A percentile compares a stretch with the other conserved stretches of the same genome.
Conservation (phyloP, 176 grass and related monocot genomes). For the Eragrostis curvula region DNA sequence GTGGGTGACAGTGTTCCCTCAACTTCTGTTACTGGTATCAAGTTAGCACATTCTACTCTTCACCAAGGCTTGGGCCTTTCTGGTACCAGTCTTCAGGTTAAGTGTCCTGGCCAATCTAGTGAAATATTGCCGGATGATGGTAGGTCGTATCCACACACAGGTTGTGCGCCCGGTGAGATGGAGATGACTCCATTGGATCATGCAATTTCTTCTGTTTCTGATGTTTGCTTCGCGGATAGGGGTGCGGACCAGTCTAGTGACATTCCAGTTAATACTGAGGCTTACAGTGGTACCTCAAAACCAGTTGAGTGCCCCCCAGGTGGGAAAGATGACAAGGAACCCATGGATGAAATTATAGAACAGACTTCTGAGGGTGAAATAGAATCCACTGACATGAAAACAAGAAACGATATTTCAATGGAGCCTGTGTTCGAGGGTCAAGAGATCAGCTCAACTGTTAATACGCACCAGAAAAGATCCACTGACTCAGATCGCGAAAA, state of each 20-base stretch:
- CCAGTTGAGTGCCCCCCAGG: slow-evolving; percentile 7
- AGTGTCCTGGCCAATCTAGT: background rate
- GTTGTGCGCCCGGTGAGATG: background rate
- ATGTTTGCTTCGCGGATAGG: slow-evolving; percentile 35
- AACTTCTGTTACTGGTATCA: slow-evolving; percentile 22
- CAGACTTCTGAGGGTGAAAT: slow-evolving; percentile 8
- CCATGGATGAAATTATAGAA: slow-evolving; percentile 13
- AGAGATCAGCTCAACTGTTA: background rate
- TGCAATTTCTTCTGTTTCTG: slow-evolving; percentile 10
- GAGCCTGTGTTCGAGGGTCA: slow-evolving; percentile 21
- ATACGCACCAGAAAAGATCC: slow-evolving; percentile 1
- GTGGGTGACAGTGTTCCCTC: slow-evolving; percentile 19
- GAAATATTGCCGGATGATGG: background rate
- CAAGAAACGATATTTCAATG: slow-evolving; percentile 6
- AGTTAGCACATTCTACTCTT: slow-evolving; percentile 23
- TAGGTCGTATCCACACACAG: background rate
- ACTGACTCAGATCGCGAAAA: slow-evolving; percentile 1
- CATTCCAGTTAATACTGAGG: slow-evolving; percentile 30
- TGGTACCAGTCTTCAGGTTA: background rate
- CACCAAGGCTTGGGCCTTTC: slow-evolving; percentile 15
- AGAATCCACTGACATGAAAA: slow-evolving; percentile 5
- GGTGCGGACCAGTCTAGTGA: background rate
- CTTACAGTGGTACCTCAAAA: slow-evolving; percentile 19
- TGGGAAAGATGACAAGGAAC: slow-evolving; percentile 14
- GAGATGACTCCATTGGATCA: slow-evolving; percentile 12